Evolutionary conservation across 371 early-diverging fungal species (phyloP), one percentile per base, ranked within the genome.

Genomic region (Synchytrium microbalum): DNA sequence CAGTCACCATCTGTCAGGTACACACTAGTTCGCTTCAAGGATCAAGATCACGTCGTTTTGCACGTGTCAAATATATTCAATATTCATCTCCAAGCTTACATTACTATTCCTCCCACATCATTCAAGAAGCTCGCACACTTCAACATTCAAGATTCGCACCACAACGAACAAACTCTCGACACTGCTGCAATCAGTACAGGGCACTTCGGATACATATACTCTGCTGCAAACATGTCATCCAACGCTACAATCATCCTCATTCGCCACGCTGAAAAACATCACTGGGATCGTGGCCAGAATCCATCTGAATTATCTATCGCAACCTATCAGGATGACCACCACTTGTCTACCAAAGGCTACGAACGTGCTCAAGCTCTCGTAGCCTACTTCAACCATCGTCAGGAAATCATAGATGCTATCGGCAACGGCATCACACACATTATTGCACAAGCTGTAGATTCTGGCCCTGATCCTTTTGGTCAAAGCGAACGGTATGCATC

Each of bases 191-290:
- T n/a, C n/a, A n/a, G n/a, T n/a, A n/a, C n/a, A n/a, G n/a, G n/a
- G n/a, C n/a, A n/a, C n/a, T n/a, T n/a, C n/a, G n/a, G n/a, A n/a
- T n/a, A n/a, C n/a, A n/a, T n/a, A n/a, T n/a, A n/a, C 51, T 2
- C 52, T 28, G 30, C 64, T 32, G 53, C 3, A 54, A 2, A 69
- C 69, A 2, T n/a, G n/a, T n/a, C n/a, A n/a, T n/a, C n/a, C n/a
- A n/a, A n/a, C n/a, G n/a, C n/a, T n/a, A 69, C 65, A 23, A 57
- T 78, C 60, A 60, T 78, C 52, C 64, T 78, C 5, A 64, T 78
- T 60, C 71, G 79, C n/a, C 79, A 78, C 64, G 79, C 70, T 59
- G 79, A 78, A 59, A 78, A 78, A 63, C 75, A 74, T 10, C 32
- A 60, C 0, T 78, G 79, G 79, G 51, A 51, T 51, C 14, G 51